These are phyloP conservation scores for Coprinopsis cinerea DNA, from an alignment of 768 basidiomycete species.

Conservation along the genomic window DNA sequence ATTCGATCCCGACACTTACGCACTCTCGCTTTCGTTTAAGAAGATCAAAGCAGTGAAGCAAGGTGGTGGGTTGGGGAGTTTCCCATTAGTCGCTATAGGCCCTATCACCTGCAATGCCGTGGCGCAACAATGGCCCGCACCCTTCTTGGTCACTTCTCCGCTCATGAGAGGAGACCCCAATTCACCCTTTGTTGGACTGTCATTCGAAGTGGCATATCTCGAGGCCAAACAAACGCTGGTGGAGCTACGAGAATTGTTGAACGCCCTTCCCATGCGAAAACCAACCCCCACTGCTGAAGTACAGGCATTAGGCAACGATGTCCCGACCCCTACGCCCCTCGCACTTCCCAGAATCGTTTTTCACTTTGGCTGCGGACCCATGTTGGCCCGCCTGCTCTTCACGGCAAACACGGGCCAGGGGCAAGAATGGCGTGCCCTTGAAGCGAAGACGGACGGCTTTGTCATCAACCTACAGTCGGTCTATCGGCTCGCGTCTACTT, in stretches of 20 bases:
- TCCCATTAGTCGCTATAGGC: conserved; percentile 40
- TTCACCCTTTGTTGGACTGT: conserved; percentile 47
- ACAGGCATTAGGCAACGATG: no score
- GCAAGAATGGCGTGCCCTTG: conserved; percentile 44
- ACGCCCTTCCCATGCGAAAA: conserved; percentile 14
- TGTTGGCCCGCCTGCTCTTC: conserved; percentile 48
- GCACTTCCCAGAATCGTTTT: conserved; percentile 46
- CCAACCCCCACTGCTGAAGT: conserved; percentile 7
- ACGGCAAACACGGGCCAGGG: conserved; percentile 32
- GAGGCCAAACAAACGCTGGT: conserved; percentile 51
- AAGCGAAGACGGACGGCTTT: conserved; percentile 53
- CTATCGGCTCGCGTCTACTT: conserved; percentile 27
- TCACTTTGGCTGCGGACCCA: conserved; percentile 42
- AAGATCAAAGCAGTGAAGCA: conserved; percentile 43
- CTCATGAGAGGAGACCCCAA: conserved; percentile 56
- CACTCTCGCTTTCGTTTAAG: conserved; percentile 37
- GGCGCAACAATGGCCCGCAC: conserved; percentile 56
- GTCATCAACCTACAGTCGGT: conserved; percentile 34
- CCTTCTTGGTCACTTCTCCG: conserved; percentile 42
- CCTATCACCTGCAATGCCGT: conserved; percentile 34
- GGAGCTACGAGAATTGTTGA: conserved; percentile 38
- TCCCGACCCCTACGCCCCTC: conserved; percentile 20
- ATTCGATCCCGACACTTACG: conserved; percentile 45
- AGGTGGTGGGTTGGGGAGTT: conserved; percentile 25
- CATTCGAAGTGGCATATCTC: conserved; percentile 36